Base-by-base conservation (phyloP, 352 stramenopile genomes). In the Globisporangium ultimum region DNA sequence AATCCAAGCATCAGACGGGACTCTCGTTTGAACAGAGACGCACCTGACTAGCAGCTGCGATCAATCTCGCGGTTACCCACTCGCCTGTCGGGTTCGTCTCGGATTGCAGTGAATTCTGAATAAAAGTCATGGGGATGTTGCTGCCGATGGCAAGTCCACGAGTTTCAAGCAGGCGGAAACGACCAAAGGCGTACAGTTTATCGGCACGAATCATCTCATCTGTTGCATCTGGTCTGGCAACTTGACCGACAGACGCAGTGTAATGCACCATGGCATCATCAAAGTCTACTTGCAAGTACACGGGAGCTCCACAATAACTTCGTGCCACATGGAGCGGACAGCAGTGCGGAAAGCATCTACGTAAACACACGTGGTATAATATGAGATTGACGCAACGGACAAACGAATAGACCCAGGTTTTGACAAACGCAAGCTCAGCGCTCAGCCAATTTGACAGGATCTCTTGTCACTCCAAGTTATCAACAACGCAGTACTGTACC, bases 261-360 rank as follows among this genome's bases (percentile, higher is more conserved):
- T 14, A 6, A 9, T 51, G 20, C 10, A 24, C 5, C 3, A 36
- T 36, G 0, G 28, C 28, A 36, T 10, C 28, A 36, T 51, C 46
- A 32, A 51, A 32, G 46, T 51, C 46, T 17, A 51, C 18, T 28
- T 51, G 46, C 20, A 51, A 24, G 46, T 51, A 51, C 46, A 51
- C 46, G 2, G 46, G 20, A 4, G 46, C 21, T 13, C 46, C 46
- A 15, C 46, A 51, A 15, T 51, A 51, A 24, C 46, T 51, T 21
- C 46, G 46, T 3, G n/a, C 13, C 46, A 51, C 11, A 15, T 51
- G 46, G 11, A 36, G 46, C 20, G 46, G 46, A 18, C 46, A 51
- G 21, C 46, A 51, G 46, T 51, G 46, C 11, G 46, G 47, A 10
- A 36, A 36, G 8, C 28, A 36, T 10, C 28, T 36, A 10, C 28